phyloP scores from a whole-genome alignment of 306 rosid species.

The Erythrophleum fordii region DNA sequence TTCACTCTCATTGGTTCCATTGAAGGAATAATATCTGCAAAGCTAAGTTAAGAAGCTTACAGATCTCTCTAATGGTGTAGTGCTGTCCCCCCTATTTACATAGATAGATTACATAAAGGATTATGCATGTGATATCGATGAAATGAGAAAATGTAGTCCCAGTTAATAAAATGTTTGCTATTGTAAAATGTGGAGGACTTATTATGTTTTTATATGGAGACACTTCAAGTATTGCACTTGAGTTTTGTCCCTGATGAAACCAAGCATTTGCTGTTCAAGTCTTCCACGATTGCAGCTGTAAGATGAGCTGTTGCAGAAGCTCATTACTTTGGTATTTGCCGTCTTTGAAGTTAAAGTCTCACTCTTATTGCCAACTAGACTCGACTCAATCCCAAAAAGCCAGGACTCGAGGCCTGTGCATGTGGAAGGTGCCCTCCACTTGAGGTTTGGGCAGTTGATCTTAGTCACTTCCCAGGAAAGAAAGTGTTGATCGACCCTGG shows the following conservation, averaged over 20 bases:
- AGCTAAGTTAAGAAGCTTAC: slow-evolving; percentile 42
- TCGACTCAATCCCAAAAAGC: background rate
- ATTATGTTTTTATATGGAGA: background rate
- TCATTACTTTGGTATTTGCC: background rate
- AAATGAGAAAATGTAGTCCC: background rate
- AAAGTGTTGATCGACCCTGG: background rate
- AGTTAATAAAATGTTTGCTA: background rate
- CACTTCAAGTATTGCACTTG: background rate
- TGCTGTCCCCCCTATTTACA: background rate
- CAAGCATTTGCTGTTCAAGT: slow-evolving; percentile 20
- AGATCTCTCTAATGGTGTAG: slow-evolving; percentile 1
- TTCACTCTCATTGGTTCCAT: slow-evolving; percentile 65
- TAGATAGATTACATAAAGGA: slow-evolving; percentile 7
- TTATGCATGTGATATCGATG: background rate
- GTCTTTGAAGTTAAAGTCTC: background rate
- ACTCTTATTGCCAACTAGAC: background rate
- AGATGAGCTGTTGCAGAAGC: background rate
- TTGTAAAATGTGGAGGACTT: background rate
- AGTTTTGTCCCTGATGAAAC: slow-evolving; percentile 7
- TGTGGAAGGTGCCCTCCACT: background rate
- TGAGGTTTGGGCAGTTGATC: background rate
- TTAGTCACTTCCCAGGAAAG: background rate
- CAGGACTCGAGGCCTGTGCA: background rate
- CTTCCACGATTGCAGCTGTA: background rate
- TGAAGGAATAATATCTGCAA: slow-evolving; percentile 63